phyloP scores from a whole-genome alignment of 345 rosid species.

The Gossypium turneri region DNA sequence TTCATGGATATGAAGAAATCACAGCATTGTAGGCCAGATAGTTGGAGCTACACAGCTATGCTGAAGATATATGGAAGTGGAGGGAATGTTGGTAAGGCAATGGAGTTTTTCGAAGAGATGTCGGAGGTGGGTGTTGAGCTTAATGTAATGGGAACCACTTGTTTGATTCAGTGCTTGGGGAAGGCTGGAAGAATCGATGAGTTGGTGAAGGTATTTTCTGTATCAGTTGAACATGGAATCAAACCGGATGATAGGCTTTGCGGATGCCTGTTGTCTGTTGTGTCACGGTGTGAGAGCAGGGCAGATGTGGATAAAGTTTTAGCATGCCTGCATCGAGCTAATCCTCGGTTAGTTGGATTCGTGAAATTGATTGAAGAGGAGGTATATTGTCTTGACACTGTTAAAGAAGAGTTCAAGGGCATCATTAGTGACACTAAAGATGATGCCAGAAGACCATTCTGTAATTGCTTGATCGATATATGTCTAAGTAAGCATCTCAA shows the following conservation, averaged over 20 bases:
- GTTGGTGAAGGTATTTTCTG: conserved; percentile 53
- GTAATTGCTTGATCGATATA: conserved; percentile 87
- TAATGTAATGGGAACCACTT: conserved; percentile 91
- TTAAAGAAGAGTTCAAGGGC: conserved; percentile 59
- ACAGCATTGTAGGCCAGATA: conserved; percentile 53
- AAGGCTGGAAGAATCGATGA: conserved; percentile 65
- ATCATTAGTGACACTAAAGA: conserved; percentile 49
- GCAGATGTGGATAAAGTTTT: conserved; percentile 59
- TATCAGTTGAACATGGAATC: conserved; percentile 49
- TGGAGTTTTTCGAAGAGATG: conserved; percentile 68
- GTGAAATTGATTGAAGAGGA: conserved; percentile 49
- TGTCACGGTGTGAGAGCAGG: conserved; percentile 54
- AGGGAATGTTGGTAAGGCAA: conserved; percentile 66
- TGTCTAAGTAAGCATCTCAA: conserved; percentile 50
- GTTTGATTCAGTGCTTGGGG: conserved; percentile 79
- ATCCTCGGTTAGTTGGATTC: conserved; percentile 54
- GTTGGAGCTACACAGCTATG: conserved; percentile 88
- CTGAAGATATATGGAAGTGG: conserved; percentile 75
- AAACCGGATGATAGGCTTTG: conserved; percentile 81
- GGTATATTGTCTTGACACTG: conserved; percentile 35
- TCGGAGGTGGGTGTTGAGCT: conserved; percentile 43
- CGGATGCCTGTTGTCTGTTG: conserved; percentile 77
- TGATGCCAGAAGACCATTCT: conserved; percentile 81
- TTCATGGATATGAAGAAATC: conserved; percentile 79
- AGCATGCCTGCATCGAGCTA: conserved; percentile 59